A percentile compares a stretch with the other conserved stretches of the same genome.
These are phyloP conservation scores for Dryas alaskensis DNA, from an alignment of 306 rosid genomes.

Conservation along the genomic window DNA sequence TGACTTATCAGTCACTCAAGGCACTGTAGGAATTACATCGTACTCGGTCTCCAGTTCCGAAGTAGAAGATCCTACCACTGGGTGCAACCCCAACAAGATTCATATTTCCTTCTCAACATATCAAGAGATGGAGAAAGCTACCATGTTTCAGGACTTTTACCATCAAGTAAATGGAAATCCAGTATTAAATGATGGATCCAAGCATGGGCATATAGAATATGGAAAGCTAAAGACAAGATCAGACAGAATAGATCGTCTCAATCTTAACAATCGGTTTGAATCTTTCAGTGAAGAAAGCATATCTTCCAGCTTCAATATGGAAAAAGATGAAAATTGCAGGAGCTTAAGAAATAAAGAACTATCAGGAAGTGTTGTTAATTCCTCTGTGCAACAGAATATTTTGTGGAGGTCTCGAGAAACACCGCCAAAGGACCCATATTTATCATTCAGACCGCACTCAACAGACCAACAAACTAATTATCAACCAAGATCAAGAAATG, in stretches of 20 bases:
- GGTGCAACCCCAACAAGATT: constrained; percentile 34
- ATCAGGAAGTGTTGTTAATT: constrained; percentile 31
- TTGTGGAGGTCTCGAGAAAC: constrained; percentile 32
- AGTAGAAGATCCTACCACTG: constrained; percentile 51
- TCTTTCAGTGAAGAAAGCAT: constrained; percentile 48
- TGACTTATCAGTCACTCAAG: constrained; percentile 68
- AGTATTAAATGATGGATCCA: constrained; percentile 38
- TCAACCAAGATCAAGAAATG: constrained; percentile 30
- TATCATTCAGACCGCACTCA: constrained; percentile 35
- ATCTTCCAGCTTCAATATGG: constrained; percentile 32
- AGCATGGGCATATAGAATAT: constrained; percentile 32
- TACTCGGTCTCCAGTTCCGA: constrained; percentile 59
- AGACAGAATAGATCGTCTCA: constrained; percentile 33
- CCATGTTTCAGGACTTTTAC: constrained; percentile 51
- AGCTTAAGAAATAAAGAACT: constrained; percentile 36
- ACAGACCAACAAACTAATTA: constrained; percentile 28
- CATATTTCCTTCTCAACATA: constrained; percentile 34
- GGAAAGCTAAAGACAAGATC: constrained; percentile 33
- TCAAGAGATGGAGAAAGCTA: constrained; percentile 36
- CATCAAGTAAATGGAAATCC: constrained; percentile 43
- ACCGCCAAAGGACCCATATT: constrained; percentile 34
- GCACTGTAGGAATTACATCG: constrained; percentile 43
- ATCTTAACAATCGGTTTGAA: constrained; percentile 39
- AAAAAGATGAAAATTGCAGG: constrained; percentile 29
- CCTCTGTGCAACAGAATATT: constrained; percentile 31